Percentiles rank a stretch among this genome's conserved stretches.
Evolutionary conservation across 441 rosid species (phyloP).

Genomic region (Sinapis alba): DNA sequence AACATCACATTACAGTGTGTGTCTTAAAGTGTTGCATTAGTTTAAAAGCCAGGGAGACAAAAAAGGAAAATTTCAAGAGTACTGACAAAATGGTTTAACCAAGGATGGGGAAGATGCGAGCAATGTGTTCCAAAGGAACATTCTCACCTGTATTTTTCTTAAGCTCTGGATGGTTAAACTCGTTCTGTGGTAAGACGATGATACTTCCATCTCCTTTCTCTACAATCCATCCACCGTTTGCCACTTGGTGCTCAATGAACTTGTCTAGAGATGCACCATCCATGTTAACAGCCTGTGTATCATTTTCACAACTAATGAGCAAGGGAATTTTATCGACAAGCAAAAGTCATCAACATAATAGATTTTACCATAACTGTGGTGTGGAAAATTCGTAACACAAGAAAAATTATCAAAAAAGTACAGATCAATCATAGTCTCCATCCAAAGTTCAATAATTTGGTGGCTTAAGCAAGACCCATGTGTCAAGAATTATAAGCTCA

Average conservation of each 20-base stretch:
- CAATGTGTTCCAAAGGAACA: conserved; percentile 80
- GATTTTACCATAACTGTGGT: not conserved
- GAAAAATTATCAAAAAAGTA: not conserved
- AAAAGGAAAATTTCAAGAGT: not conserved
- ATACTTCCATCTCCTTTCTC: conserved; percentile 72
- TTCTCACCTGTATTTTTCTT: conserved; percentile 72
- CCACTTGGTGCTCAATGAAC: conserved; percentile 74
- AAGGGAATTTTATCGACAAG: not conserved
- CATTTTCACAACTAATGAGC: conserved; percentile 16
- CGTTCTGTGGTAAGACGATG: conserved; percentile 62
- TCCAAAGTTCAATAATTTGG: not conserved
- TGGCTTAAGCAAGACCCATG: not conserved
- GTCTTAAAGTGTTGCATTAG: conserved; percentile 19
- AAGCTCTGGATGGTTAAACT: conserved; percentile 88
- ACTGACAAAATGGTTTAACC: conserved; percentile 44
- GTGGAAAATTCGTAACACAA: not conserved
- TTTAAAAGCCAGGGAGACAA: conserved; percentile 1
- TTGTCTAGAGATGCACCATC: conserved; percentile 89
- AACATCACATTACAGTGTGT: not conserved
- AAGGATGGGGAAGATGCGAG: conserved; percentile 92
- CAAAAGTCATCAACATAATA: not conserved
- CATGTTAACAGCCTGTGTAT: conserved; percentile 71
- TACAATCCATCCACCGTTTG: conserved; percentile 69
- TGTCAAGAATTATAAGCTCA: conserved; percentile 3
- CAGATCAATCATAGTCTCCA: not conserved